Base-by-base conservation (phyloP, 1,139 yeast genomes). In the Geotrichum europaeum region DNA sequence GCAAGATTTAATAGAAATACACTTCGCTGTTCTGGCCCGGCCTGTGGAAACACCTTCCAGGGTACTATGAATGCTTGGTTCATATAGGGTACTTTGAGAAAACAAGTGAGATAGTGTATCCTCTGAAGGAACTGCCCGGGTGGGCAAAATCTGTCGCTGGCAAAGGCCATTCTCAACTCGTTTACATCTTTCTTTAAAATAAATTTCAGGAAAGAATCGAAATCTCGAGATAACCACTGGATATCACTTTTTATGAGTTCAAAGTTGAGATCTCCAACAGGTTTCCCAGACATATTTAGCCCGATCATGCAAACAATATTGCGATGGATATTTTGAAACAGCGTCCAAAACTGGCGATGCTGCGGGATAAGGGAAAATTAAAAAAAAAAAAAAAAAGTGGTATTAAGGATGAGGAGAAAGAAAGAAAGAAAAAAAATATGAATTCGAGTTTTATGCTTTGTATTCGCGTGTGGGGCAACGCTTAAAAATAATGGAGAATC, bases 1-100 rank as follows among this genome's bases (percentile, higher is more conserved):
- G 59, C 54, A 32, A 59, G 4, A 20, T 59, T 59, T 34, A 59
- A 30, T 13, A 59, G 20, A 32, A 24, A 43, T 7, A 51, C 25
- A 15, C 49, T 43, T 25, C 25, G 30, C 24, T 51, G 58, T n/a
- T 25, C 34, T 24, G 4, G 28, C 13, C 49, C 53, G 15, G 53
- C n/a, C 2, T 32, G 12, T 22, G 60, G 52, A 50, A 50, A 53
- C 13, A 58, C 49, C 7, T n/a, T 32, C 12, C 12, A 4, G 5
- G 60, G 60, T 4, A 15, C 13, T 2, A 45, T 24, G 30, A 52
- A 55, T 13, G 22, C 15, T 28, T n/a, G 15, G 36, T 30, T 50
- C 40, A 30, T 9, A 36, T 51, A 56, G n/a, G 56, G 49, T n/a
- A 56, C 55, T 34, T 56, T 56, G 32, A 55, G 51, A 15, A 52